Evolutionary conservation across 106 monocot genomes (phyloP).

Genomic region (Chionographis japonica): DNA sequence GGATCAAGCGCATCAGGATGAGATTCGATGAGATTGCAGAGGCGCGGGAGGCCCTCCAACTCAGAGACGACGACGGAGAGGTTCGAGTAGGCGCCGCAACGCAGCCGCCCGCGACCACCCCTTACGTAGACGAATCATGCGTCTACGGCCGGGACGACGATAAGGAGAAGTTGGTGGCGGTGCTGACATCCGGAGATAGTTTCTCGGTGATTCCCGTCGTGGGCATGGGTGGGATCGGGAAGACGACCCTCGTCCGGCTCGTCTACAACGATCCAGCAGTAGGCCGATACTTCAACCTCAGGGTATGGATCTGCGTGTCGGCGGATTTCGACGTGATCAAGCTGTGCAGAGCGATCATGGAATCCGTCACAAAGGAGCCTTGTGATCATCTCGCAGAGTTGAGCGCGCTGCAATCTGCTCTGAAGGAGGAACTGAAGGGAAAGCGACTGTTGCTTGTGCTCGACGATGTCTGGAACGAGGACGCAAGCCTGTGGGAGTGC

Average conservation of each 20-base stretch:
- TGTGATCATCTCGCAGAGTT: no score
- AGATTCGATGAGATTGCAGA: conserved; percentile 13
- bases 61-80: conserved; percentile 1
- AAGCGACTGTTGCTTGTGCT: no score
- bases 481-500: no score
- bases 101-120: not conserved
- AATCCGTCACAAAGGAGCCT: no score
- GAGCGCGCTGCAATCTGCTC: no score
- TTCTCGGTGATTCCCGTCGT: conserved; percentile 5
- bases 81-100: not conserved
- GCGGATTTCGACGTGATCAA: no score
- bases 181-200: not conserved
- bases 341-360: no score
- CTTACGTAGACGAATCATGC: not conserved
- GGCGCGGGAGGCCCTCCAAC: not conserved
- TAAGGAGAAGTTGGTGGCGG: not conserved
- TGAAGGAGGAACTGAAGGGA: no score
- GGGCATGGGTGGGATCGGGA: conserved; percentile 23
- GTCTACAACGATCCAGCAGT: no score
- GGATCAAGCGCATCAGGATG: conserved; percentile 8
- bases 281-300: no score
- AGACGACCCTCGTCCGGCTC: conserved; percentile 8
- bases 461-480: no score
- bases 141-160: conserved; percentile 17
- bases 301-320: no score